Evolutionary conservation across 352 stramenopile genomes (phyloP), one percentile per base, ranked within the genome.

Genomic region (Globisporangium sylvaticum): DNA sequence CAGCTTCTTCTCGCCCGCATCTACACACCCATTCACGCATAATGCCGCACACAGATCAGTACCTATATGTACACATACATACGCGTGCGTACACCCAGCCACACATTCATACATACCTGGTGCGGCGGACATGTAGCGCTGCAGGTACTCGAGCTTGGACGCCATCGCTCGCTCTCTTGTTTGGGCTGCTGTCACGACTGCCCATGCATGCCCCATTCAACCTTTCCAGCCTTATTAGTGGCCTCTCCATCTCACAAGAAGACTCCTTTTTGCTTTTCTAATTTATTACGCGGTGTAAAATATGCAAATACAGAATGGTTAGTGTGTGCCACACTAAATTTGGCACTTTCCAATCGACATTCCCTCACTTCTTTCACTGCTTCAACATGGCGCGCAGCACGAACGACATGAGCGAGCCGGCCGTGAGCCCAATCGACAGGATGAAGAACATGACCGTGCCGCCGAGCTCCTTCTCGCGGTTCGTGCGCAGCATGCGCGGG

Each of bases 401-500:
- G 58, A 95, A 95, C 24, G 83, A 91, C 68, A 91, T 84, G 68
- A 95, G 74, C 50, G 84, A 89, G 48, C 87, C 87, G 8, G 72
- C 75, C 3, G 78, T 91, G 61, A 94, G 77, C 14, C 87, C 87
- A 8, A 91, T 67, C 4, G 83, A 91, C 20, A 95, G 71, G 57
- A 90, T 77, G 57, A 94, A 92, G 71, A 93, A 92, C 82, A 95
- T 92, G 71, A 92, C 71, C 31, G 80, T 90, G 44, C 87, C 83
- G 44, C 83, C 80, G 22, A 92, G 54, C 59, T 92, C 83, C 58
- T 94, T 94, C 54, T 90, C 87, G 37, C 72, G 72, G 65, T 78
- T 87, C 34, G 72, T 78, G 32, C 61, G 68, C 24, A 91, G 77
- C 29, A 85, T 44, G 37, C 76, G 65, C 25, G 87, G 81, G 68